Evolutionary conservation across 331 rosid species (phyloP).

Genomic region (Acacia concinna): DNA sequence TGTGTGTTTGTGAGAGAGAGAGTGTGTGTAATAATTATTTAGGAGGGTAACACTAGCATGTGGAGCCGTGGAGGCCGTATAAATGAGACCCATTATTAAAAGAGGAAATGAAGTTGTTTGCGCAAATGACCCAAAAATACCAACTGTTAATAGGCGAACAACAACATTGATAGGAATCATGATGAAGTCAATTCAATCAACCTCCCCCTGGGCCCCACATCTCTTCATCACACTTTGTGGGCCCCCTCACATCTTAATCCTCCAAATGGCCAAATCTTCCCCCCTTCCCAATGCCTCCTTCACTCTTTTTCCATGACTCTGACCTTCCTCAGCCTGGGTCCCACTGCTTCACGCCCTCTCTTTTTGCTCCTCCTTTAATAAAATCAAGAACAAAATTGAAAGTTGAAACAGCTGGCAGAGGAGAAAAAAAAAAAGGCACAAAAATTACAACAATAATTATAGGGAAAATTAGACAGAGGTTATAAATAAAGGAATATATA

Average conservation of each 20-base stretch:
- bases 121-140: background rate
- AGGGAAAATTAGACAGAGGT: no score
- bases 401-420: no score
- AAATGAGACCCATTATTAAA: background rate
- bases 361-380: background rate
- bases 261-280: constrained; percentile 29
- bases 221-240: background rate
- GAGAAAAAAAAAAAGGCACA: no score
- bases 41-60: background rate
- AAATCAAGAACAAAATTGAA: no score
- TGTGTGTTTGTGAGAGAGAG: no score
- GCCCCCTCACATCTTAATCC: constrained; percentile 40
- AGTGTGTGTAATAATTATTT: no score
- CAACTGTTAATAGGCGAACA: background rate
- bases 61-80: background rate
- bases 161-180: background rate
- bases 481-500: no score
- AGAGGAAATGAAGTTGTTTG: constrained; percentile 6
- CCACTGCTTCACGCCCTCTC: background rate
- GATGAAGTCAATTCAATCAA: background rate
- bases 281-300: constrained; percentile 32
- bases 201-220: background rate
- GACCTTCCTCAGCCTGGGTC: background rate
- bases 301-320: constrained; percentile 37
- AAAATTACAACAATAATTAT: no score